Conservation (phyloP, 148 eudicot genomes). For the Gaultheria prostrata region DNA sequence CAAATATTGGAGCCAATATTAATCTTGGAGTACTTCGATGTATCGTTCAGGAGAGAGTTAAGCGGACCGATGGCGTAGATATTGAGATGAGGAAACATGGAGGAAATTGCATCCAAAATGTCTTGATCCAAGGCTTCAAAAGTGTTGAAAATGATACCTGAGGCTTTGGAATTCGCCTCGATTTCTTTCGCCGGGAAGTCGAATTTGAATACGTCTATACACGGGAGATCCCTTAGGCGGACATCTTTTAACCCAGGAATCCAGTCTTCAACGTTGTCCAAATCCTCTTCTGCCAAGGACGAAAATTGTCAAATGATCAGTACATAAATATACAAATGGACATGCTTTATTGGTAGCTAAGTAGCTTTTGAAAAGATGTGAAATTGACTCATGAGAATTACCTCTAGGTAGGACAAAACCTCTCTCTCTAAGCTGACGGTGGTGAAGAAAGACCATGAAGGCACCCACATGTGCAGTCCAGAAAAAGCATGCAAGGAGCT, state of each 20-base stretch:
- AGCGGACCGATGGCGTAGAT: conserved; percentile 6
- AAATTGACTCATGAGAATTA: too few relatives aligned
- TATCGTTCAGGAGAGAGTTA: not conserved
- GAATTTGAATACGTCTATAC: not conserved
- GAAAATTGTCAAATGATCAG: not conserved
- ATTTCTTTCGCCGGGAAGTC: not conserved
- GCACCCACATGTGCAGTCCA: too few relatives aligned
- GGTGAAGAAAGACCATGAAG: too few relatives aligned
- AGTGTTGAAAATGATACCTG: conserved; percentile 6
- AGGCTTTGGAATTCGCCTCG: not conserved
- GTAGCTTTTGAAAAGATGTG: too few relatives aligned
- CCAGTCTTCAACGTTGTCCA: not conserved
- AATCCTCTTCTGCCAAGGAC: not conserved
- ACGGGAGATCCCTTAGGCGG: not conserved
- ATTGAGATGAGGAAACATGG: not conserved
- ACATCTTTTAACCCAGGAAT: not conserved
- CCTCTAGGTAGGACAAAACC: too few relatives aligned
- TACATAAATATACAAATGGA: too few relatives aligned
- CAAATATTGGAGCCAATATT: not conserved
- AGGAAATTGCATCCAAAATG: conserved; percentile 3
- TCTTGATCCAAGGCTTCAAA: not conserved
- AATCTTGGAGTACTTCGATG: not conserved
- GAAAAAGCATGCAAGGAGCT: too few relatives aligned
- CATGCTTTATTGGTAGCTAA: too few relatives aligned
- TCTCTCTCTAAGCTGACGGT: too few relatives aligned